A percentile compares a stretch with the other conserved stretches of the same genome.
These are phyloP conservation scores for Backusella westeae DNA, from an alignment of 192 early-diverging fungal species.

Conservation along the genomic window DNA sequence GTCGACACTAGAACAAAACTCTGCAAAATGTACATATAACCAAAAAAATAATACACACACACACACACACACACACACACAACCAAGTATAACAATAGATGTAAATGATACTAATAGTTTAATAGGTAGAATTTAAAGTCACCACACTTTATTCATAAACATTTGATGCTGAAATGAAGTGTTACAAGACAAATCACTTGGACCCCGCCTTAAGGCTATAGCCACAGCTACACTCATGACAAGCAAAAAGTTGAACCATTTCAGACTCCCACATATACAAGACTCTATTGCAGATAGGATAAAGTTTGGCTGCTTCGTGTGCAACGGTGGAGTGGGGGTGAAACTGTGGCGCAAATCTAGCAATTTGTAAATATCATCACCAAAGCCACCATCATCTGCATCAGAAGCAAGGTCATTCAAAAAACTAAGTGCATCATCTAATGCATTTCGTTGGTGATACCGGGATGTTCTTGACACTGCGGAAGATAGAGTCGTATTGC, in stretches of 20 bases:
- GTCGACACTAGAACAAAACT: neutral
- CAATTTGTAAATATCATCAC: slow-evolving; percentile 7
- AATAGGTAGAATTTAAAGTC: neutral
- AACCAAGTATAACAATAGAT: neutral
- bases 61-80: neutral
- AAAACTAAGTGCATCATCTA: slow-evolving; percentile 20
- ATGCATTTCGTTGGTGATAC: neutral
- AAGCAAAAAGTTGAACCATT: slow-evolving; percentile 3
- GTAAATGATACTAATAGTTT: neutral
- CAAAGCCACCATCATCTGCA: slow-evolving; percentile 13
- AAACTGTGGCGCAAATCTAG: slow-evolving; percentile 7
- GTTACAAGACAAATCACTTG: neutral
- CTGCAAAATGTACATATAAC: neutral
- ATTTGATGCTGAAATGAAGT: neutral
- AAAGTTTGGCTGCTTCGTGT: neutral
- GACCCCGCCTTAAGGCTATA: neutral
- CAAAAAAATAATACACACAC: neutral
- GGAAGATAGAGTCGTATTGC: neutral
- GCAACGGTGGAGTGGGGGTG: neutral
- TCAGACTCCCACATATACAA: neutral
- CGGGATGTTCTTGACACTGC: neutral
- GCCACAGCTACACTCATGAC: slow-evolving; percentile 6
- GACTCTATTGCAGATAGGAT: neutral
- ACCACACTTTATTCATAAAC: neutral
- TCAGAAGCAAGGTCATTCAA: slow-evolving; percentile 5